Conservation (phyloP, 345 rosid species). For the Eucalyptus regnans region DNA sequence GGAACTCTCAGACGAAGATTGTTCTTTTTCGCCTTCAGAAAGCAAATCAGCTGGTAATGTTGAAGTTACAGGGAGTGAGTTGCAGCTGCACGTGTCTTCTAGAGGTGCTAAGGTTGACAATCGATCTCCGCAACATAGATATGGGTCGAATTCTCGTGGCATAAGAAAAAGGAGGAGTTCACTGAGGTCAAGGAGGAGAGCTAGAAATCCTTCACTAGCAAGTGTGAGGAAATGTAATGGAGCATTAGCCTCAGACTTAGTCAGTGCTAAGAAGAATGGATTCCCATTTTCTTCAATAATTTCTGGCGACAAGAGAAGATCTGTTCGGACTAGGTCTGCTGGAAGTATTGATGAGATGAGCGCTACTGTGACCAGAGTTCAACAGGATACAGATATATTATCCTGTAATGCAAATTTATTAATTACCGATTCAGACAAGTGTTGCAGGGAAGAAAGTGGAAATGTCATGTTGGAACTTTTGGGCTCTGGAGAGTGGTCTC, state of each 20-base stretch:
- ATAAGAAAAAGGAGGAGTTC: constrained; percentile 76
- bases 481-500: constrained; percentile 56
- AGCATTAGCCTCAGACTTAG: constrained; percentile 41
- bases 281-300: constrained; percentile 31
- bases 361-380: constrained; percentile 3
- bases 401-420: constrained; percentile 60
- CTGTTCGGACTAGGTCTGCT: constrained; percentile 14
- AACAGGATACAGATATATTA: constrained; percentile 18
- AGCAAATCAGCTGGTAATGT: background rate
- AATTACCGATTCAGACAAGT: constrained; percentile 44
- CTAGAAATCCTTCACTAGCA: constrained; percentile 26
- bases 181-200: constrained; percentile 43
- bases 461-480: constrained; percentile 37
- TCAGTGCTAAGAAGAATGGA: constrained; percentile 44
- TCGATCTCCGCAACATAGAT: constrained; percentile 30
- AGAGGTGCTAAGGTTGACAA: constrained; percentile 37
- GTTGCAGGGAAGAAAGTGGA: constrained; percentile 66
- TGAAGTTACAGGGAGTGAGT: constrained; percentile 9
- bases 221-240: constrained; percentile 43
- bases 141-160: constrained; percentile 40
- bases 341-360: constrained; percentile 15
- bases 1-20: background rate
- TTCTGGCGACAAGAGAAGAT: constrained; percentile 39
- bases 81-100: constrained; percentile 24
- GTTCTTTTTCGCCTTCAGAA: background rate